A percentile compares a stretch with the other conserved stretches of the same genome.
These are phyloP conservation scores for Chimonanthus praecox DNA, from an alignment of 164 flowering plant genomes.

Conservation along the genomic window DNA sequence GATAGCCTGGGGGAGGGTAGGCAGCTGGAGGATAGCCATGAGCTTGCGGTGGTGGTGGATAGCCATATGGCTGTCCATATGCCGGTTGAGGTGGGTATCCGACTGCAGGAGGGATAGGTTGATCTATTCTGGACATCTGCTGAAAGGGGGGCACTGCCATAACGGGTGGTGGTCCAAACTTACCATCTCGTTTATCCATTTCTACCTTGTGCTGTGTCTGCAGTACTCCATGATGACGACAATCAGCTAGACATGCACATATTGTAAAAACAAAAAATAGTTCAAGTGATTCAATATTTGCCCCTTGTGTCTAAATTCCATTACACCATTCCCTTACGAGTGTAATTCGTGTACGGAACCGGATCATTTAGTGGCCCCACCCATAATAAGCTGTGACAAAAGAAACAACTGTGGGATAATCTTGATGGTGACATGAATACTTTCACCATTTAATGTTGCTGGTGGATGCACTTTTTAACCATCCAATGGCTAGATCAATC, in stretches of 20 bases:
- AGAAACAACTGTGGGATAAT: neutral
- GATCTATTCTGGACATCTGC: slow-evolving; percentile 62
- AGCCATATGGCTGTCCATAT: slow-evolving; percentile 23
- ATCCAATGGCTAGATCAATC: neutral
- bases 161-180: slow-evolving; percentile 30
- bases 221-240: slow-evolving; percentile 9
- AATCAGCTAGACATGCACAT: neutral
- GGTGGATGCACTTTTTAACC: neutral
- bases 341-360: neutral
- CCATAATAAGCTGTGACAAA: neutral
- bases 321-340: neutral
- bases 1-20: slow-evolving; percentile 25
- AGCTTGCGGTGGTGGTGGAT: slow-evolving; percentile 16
- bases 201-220: slow-evolving; percentile 70
- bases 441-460: too few relatives aligned
- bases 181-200: slow-evolving; percentile 58
- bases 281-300: too few relatives aligned
- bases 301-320: neutral
- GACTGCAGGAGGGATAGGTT: slow-evolving; percentile 36
- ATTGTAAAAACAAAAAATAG: neutral
- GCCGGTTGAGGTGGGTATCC: slow-evolving; percentile 38
- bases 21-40: slow-evolving; percentile 28
- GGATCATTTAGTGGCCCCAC: neutral
- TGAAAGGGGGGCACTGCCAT: slow-evolving; percentile 55
- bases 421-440: neutral